Evolutionary conservation across 805 yeast species (phyloP).

Genomic region (Myxozyma neotropica): DNA sequence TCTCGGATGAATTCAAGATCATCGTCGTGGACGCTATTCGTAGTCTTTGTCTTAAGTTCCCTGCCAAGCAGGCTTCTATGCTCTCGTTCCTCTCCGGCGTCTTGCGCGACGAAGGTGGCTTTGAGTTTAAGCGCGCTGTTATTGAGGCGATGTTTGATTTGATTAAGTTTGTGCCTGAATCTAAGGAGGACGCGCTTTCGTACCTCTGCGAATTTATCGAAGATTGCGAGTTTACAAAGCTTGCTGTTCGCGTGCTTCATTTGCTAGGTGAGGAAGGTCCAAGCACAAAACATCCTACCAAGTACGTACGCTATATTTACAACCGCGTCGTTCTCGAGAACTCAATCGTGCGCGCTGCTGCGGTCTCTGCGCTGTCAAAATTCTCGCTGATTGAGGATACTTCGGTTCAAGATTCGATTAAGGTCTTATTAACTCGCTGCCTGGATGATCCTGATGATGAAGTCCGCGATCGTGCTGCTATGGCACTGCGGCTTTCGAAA

Average conservation of each 20-base stretch:
- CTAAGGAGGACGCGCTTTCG: conserved; percentile 80
- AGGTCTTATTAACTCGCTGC: conserved; percentile 76
- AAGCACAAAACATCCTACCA: conserved; percentile 76
- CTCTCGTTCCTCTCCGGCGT: conserved; percentile 78
- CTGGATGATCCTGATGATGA: conserved; percentile 91
- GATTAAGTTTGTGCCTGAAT: conserved; percentile 81
- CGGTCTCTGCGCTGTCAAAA: conserved; percentile 87
- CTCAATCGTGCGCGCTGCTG: conserved; percentile 93
- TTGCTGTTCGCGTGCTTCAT: conserved; percentile 89
- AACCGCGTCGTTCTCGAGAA: conserved; percentile 96
- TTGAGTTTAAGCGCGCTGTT: conserved; percentile 78
- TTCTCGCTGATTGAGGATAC: conserved; percentile 80
- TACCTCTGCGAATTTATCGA: conserved; percentile 95
- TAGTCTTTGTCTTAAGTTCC: conserved; percentile 89
- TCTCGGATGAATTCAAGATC: conserved; percentile 92
- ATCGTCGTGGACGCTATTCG: conserved; percentile 95
- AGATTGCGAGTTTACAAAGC: conserved; percentile 95
- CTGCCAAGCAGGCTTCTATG: conserved; percentile 82
- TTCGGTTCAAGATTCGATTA: conserved; percentile 66
- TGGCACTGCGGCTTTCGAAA: conserved; percentile 65
- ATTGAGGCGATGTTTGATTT: conserved; percentile 92
- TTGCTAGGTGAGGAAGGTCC: conserved; percentile 95
- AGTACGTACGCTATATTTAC: conserved; percentile 92
- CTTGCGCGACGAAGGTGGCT: conserved; percentile 89
- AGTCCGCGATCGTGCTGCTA: conserved; percentile 95